phyloP scores from a whole-genome alignment of 2,329 filamentous ascomycete genomes.

The Aureobasidium namibiae region DNA sequence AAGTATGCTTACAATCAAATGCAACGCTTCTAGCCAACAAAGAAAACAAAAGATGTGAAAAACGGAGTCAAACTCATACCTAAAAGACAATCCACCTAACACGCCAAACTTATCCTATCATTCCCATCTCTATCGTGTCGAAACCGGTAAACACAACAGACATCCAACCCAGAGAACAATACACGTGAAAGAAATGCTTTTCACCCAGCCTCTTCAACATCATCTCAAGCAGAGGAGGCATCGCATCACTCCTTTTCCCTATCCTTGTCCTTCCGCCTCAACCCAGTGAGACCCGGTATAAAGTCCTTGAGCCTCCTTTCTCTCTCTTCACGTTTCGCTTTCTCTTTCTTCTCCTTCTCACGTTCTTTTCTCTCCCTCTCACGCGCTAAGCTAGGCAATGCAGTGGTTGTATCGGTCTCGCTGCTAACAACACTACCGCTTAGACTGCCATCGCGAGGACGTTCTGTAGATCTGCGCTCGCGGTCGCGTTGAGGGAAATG shows the following conservation, averaged over 20 bases:
- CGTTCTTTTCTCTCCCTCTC: slow-evolving; percentile 21
- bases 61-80: too few species aligned
- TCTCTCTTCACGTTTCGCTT: slow-evolving; percentile 30
- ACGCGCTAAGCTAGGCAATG: slow-evolving; percentile 23
- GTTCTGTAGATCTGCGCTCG: slow-evolving; percentile 2
- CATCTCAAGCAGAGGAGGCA: neutral
- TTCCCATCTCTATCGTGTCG: too few species aligned
- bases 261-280: slow-evolving; percentile 22
- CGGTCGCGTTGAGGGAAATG: neutral
- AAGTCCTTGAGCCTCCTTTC: slow-evolving; percentile 33
- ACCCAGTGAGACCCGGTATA: slow-evolving; percentile 23
- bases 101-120: too few species aligned
- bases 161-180: neutral
- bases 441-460: slow-evolving; percentile 20
- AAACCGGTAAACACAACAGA: neutral
- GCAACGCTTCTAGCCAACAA: too few species aligned
- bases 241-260: neutral
- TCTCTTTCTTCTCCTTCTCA: slow-evolving; percentile 19
- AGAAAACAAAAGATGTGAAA: too few species aligned
- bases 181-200: slow-evolving; percentile 6
- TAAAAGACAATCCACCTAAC: too few species aligned
- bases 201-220: neutral
- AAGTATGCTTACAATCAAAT: too few species aligned
- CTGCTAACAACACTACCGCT: slow-evolving; percentile 24
- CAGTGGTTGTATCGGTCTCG: slow-evolving; percentile 26